These are phyloP conservation scores for Limonium bicolor DNA, from an alignment of 148 eudicot species.

Conservation along the genomic window DNA sequence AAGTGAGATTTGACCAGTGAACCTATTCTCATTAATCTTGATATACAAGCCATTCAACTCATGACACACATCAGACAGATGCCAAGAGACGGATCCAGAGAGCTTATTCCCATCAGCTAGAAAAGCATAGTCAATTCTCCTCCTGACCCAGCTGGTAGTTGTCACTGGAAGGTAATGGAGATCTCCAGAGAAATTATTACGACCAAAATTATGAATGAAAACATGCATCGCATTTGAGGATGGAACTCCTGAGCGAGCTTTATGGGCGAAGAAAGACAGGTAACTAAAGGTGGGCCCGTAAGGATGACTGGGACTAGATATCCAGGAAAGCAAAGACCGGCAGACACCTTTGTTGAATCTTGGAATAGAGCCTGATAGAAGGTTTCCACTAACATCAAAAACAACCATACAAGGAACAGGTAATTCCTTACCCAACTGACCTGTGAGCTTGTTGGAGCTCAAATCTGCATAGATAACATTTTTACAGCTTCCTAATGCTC, in stretches of 20 bases:
- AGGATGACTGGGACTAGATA: background rate
- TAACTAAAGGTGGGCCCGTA: constrained; percentile 7
- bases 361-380: constrained; percentile 17
- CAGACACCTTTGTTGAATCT: constrained; percentile 6
- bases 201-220: constrained; percentile 17
- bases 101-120: constrained; percentile 13
- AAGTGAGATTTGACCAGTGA: constrained; percentile 13
- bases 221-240: constrained; percentile 2
- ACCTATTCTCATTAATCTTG: constrained; percentile 15
- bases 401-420: constrained; percentile 18
- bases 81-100: constrained; percentile 10
- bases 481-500: constrained; percentile 20
- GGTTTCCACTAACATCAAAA: constrained; percentile 18
- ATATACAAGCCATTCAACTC: constrained; percentile 7
- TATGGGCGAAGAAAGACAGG: constrained; percentile 6
- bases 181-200: constrained; percentile 15
- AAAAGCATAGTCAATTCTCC: constrained; percentile 14
- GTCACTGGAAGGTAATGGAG: constrained; percentile 16
- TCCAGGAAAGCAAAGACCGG: background rate
- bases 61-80: constrained; percentile 9
- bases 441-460: constrained; percentile 23
- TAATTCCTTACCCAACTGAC: constrained; percentile 13
- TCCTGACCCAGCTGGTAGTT: constrained; percentile 3
- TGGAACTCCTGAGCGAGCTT: background rate
- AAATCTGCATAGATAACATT: constrained; percentile 24